Conservation (phyloP, 1,284 basidiomycete species). For the Boletellus deceptivus region DNA sequence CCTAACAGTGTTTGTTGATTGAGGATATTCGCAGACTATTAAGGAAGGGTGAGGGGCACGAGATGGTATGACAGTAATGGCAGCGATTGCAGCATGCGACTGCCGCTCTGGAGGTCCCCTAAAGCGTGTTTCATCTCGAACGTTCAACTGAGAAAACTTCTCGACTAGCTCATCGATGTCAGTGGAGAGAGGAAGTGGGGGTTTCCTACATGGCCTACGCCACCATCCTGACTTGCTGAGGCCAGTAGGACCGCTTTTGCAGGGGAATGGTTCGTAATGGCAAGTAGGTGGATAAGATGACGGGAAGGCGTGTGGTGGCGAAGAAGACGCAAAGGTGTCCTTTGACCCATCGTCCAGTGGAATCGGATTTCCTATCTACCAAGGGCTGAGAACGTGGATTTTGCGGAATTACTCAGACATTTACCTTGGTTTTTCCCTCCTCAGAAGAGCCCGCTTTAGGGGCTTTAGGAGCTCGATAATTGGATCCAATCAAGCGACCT, state of each 20-base stretch:
- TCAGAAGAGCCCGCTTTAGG: no score
- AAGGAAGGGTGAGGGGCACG: constrained; percentile 22
- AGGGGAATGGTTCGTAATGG: constrained; percentile 20
- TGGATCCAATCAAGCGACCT: no score
- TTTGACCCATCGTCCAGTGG: neutral
- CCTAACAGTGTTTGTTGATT: neutral
- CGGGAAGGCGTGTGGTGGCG: constrained; percentile 23
- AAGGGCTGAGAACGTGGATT: neutral
- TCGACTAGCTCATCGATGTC: constrained; percentile 14
- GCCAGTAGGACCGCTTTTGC: constrained; percentile 8
- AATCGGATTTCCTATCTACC: neutral
- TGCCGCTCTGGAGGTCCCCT: neutral
- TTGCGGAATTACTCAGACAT: no score
- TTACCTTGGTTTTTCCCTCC: no score
- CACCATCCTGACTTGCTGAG: constrained; percentile 10
- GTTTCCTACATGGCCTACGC: neutral
- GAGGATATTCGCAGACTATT: neutral
- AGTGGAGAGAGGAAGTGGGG: accelerated
- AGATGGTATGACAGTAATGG: constrained; percentile 21
- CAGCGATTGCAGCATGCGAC: constrained; percentile 14
- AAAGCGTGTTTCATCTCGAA: constrained; percentile 10
- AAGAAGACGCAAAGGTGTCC: neutral
- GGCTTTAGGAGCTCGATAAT: no score
- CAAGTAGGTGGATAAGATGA: constrained; percentile 18
- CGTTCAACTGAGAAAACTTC: constrained; percentile 16